Conservation (phyloP, 2,329 filamentous ascomycete genomes). For the Clonostachys byssicola region DNA sequence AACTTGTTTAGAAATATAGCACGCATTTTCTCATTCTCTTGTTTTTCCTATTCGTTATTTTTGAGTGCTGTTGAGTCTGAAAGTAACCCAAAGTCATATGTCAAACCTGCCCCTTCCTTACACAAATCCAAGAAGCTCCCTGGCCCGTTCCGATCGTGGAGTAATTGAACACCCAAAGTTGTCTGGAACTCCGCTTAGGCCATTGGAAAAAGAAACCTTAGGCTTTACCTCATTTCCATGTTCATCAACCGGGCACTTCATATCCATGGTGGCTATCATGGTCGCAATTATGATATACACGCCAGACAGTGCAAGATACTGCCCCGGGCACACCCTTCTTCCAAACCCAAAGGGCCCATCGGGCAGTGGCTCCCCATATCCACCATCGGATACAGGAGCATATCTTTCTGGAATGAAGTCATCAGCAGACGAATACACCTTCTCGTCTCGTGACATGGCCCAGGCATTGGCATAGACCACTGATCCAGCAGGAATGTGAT, state of each 20-base stretch:
- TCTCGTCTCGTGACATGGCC: slow-evolving; percentile 35
- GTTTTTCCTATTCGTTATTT: too few relatives aligned
- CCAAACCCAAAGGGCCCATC: slow-evolving; percentile 48
- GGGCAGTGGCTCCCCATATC: slow-evolving; percentile 37
- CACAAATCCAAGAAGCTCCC: not conserved
- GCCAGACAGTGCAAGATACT: slow-evolving; percentile 40
- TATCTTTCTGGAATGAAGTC: slow-evolving; percentile 2
- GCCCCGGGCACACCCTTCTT: slow-evolving; percentile 43
- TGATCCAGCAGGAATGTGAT: slow-evolving; percentile 51
- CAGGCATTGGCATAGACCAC: slow-evolving; percentile 35
- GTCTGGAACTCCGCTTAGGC: slow-evolving; percentile 17
- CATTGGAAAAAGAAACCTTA: slow-evolving; percentile 13
- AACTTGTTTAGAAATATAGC: too few relatives aligned
- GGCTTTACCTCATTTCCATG: slow-evolving; percentile 26
- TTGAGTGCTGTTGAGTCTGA: too few relatives aligned
- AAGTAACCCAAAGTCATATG: too few relatives aligned
- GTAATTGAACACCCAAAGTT: slow-evolving; percentile 14
- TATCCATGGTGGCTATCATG: slow-evolving; percentile 29
- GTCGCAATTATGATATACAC: slow-evolving; percentile 34
- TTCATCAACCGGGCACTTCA: slow-evolving; percentile 21
- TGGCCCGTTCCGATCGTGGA: slow-evolving; percentile 6
- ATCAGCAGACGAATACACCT: not conserved
- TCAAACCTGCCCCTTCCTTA: not conserved
- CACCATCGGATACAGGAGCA: slow-evolving; percentile 19
- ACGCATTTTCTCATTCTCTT: too few relatives aligned